Evolutionary conservation across 306 rosid genomes (phyloP).

Genomic region (Prunus fruticosa): DNA sequence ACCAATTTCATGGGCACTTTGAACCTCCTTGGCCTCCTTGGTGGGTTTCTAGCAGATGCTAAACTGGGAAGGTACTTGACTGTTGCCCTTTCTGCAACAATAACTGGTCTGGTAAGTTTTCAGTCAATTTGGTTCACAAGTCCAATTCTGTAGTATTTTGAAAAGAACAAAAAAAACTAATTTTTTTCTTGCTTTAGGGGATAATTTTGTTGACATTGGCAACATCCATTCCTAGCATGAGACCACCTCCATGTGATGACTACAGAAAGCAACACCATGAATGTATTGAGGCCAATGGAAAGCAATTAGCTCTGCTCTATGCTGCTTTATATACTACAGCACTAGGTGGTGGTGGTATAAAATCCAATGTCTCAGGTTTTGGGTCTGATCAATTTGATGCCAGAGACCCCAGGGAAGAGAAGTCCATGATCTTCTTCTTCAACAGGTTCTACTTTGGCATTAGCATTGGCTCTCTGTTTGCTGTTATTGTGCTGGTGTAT

Average conservation of each 20-base stretch:
- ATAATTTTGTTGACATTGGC: slow-evolving; percentile 65
- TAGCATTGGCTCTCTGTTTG: slow-evolving; percentile 77
- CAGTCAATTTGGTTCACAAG: background rate
- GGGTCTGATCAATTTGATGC: slow-evolving; percentile 77
- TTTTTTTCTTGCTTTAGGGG: slow-evolving; percentile 46
- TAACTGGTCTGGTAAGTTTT: slow-evolving; percentile 60
- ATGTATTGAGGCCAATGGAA: slow-evolving; percentile 58
- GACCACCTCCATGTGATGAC: slow-evolving; percentile 61
- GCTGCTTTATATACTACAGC: slow-evolving; percentile 77
- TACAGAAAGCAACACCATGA: slow-evolving; percentile 51
- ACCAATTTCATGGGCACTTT: slow-evolving; percentile 89
- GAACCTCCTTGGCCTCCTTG: slow-evolving; percentile 87
- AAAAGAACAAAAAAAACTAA: background rate
- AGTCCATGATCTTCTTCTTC: slow-evolving; percentile 88
- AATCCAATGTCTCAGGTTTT: slow-evolving; percentile 87
- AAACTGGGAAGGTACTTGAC: slow-evolving; percentile 75
- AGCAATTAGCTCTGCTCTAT: slow-evolving; percentile 58
- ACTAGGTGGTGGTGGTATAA: slow-evolving; percentile 85
- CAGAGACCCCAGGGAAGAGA: slow-evolving; percentile 71
- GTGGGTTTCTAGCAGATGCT: slow-evolving; percentile 92
- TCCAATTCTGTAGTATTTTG: background rate
- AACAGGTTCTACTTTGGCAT: slow-evolving; percentile 85
- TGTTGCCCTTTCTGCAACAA: slow-evolving; percentile 52
- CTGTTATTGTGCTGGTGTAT: slow-evolving; percentile 76
- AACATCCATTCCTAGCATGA: slow-evolving; percentile 66